Base-by-base conservation (phyloP, 441 rosid species). In the Brassica balearica region DNA sequence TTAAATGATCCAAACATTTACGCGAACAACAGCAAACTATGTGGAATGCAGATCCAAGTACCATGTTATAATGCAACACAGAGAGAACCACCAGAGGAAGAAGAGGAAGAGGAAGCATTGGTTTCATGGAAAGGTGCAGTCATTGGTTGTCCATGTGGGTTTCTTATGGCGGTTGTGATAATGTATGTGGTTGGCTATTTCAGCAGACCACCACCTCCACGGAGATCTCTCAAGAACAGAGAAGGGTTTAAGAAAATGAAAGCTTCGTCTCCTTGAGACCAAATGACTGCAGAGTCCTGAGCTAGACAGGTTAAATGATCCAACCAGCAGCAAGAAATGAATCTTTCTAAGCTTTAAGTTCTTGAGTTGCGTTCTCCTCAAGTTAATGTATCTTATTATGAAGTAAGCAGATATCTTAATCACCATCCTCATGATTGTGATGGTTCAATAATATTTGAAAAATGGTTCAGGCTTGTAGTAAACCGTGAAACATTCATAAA, bases 11-110 rank as follows among this genome's bases (percentile, higher is more conserved):
- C 85, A 6, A 68, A 63, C 27, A 68, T 64, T 14, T 84, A 81
- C 32, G 83, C 82, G 7, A 81, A 83, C 34, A 82, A 80, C 67
- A 77, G 29, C 32, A 78, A 71, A 27, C 59, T 84, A 5, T 85
- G 86, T 61, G 84, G 90, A 22, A 12, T 72, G 70, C 88, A 84
- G 62, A 85, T 87, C 68, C 77, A 66, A 48, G 69, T 81, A 4
- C 51, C 78, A 12, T 85, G 88, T 61, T 70, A 65, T 29, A 36
- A 36, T 36, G 1, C 41, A 27, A 14, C 65, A 48, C 66, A 67
- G 17, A 17, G 12, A 12, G 41, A 62, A 17, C 61, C 15, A 6
- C 65, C 83, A 27, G 41, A 75, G 6, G 58, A 61, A 19, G 55
- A 80, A 6, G 20, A 32, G 8, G 73, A 72, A 5, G 32, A 74